Percentiles rank a stretch among this genome's conserved stretches.
Conservation (phyloP, 2,329 filamentous ascomycete genomes). For the Bipolaris oryzae region DNA sequence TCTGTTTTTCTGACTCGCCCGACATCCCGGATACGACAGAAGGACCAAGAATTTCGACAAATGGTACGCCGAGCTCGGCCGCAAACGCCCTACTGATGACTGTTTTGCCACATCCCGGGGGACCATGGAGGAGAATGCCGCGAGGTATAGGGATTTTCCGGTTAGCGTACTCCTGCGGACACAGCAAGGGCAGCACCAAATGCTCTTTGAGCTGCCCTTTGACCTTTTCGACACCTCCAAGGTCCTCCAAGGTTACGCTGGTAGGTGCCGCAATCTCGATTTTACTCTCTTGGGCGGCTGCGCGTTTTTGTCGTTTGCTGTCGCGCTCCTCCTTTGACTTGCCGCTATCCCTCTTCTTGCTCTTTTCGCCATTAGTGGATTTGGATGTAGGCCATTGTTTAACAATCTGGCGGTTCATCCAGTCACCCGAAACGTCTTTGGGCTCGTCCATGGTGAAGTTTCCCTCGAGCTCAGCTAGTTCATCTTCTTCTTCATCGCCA, state of each 20-base stretch:
- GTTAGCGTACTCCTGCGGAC: conserved; percentile 68
- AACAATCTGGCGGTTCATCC: conserved; percentile 70
- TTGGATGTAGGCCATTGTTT: conserved; percentile 58
- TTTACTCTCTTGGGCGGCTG: conserved; percentile 48
- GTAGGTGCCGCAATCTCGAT: conserved; percentile 69
- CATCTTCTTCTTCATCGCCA: conserved; percentile 53
- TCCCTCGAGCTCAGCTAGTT: conserved; percentile 56
- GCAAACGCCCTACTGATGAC: conserved; percentile 82
- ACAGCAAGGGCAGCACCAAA: conserved; percentile 73
- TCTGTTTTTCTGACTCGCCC: conserved; percentile 85
- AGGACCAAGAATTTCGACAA: conserved; percentile 81
- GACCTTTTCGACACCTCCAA: conserved; percentile 78
- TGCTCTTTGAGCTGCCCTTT: conserved; percentile 72
- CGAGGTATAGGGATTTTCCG: conserved; percentile 72
- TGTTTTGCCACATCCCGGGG: conserved; percentile 86
- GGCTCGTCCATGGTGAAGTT: conserved; percentile 39
- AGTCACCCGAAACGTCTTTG: conserved; percentile 53
- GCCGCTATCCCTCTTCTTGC: conserved; percentile 52
- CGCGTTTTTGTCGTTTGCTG: conserved; percentile 66
- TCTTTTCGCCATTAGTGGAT: conserved; percentile 39
- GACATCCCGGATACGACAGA: conserved; percentile 86
- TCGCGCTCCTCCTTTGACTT: conserved; percentile 69
- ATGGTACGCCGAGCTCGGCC: conserved; percentile 74
- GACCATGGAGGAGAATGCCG: conserved; percentile 79
- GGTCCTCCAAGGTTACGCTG: conserved; percentile 70